These are phyloP conservation scores for Heliamphora exappendiculata DNA, from an alignment of 148 eudicot species.

Conservation along the genomic window DNA sequence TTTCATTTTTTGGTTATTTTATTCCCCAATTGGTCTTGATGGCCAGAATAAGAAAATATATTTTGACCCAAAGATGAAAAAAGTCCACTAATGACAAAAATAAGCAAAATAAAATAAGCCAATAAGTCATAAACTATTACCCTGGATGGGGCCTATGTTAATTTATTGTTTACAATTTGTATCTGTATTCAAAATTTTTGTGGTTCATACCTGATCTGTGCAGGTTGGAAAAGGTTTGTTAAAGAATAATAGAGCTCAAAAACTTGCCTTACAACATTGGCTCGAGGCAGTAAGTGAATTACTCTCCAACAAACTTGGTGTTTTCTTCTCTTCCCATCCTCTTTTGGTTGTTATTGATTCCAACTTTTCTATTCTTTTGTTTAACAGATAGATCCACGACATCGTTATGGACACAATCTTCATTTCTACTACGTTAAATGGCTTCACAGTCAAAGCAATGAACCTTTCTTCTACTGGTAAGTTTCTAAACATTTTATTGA, in stretches of 20 bases:
- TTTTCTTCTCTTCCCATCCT: neutral
- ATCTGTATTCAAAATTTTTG: neutral
- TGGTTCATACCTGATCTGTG: slow-evolving; percentile 10
- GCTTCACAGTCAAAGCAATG: slow-evolving; percentile 83
- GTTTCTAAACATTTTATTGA: neutral
- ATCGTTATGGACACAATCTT: slow-evolving; percentile 94
- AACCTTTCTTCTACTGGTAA: slow-evolving; percentile 98
- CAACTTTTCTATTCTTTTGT: slow-evolving; percentile 5
- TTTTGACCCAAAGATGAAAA: too few relatives aligned
- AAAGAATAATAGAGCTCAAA: slow-evolving; percentile 75
- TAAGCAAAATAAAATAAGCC: too few relatives aligned
- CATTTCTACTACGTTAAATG: slow-evolving; percentile 82
- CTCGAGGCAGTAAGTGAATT: slow-evolving; percentile 74
- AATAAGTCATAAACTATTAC: too few relatives aligned
- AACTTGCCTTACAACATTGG: slow-evolving; percentile 96
- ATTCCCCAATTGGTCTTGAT: too few relatives aligned
- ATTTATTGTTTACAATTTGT: neutral
- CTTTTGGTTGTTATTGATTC: slow-evolving; percentile 9
- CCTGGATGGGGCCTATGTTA: too few relatives aligned
- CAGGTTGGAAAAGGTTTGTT: slow-evolving; percentile 95
- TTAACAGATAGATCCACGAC: slow-evolving; percentile 92
- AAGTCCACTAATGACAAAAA: too few relatives aligned
- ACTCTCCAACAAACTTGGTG: neutral
- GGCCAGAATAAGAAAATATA: too few relatives aligned
- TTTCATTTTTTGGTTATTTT: too few relatives aligned